Conservation (phyloP, 768 basidiomycete species). For the Suillus luteus region DNA sequence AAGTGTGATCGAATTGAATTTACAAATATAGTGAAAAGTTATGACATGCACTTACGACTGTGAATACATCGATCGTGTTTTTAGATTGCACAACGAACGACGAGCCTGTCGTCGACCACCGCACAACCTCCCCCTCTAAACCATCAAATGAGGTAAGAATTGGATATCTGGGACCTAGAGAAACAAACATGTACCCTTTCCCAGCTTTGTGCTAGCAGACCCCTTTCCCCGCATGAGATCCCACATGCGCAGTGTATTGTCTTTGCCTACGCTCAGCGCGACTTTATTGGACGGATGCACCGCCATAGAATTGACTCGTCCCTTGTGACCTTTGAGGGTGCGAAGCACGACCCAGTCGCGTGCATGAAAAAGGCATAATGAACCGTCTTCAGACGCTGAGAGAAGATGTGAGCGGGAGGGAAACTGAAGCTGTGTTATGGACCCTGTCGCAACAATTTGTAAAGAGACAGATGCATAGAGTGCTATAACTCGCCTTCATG, state of each 20-base stretch:
- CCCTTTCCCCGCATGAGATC: constrained; percentile 96
- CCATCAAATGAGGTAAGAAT: constrained; percentile 5
- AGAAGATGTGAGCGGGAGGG: constrained; percentile 88
- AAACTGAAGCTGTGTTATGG: constrained; percentile 86
- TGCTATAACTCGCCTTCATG: constrained; percentile 70
- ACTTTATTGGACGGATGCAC: constrained; percentile 94
- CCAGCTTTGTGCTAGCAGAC: constrained; percentile 84
- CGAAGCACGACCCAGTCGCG: constrained; percentile 94
- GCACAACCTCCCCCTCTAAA: constrained; percentile 88
- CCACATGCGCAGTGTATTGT: constrained; percentile 94
- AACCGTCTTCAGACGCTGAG: constrained; percentile 91
- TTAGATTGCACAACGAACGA: constrained; percentile 80
- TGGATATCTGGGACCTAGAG: background rate
- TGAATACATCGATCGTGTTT: constrained; percentile 79
- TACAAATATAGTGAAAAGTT: background rate
- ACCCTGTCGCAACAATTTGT: constrained; percentile 52
- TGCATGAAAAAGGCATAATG: constrained; percentile 85
- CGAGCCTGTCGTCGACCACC: constrained; percentile 80
- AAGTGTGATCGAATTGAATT: constrained; percentile 9
- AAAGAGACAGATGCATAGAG: constrained; percentile 3
- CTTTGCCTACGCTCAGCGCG: constrained; percentile 88
- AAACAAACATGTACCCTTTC: constrained; percentile 60
- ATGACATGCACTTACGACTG: constrained; percentile 51
- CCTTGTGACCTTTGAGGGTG: constrained; percentile 89
- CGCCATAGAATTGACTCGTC: constrained; percentile 84